Percentiles rank a stretch among this genome's conserved stretches.
phyloP scores from a whole-genome alignment of 768 basidiomycete genomes.

The Mycena latifolia region DNA sequence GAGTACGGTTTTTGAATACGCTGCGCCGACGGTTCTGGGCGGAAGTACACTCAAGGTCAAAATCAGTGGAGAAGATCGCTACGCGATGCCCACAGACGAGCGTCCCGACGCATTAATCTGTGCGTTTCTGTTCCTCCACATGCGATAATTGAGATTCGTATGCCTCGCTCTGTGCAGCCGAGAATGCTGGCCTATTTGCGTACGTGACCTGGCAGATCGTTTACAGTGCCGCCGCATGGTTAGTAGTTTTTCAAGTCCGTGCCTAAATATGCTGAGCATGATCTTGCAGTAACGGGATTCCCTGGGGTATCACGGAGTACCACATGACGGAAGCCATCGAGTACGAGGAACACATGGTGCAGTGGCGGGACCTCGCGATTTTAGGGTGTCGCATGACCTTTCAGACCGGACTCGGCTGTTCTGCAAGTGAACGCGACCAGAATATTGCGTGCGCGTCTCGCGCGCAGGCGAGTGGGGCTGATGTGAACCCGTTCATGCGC shows the following conservation, averaged over 20 bases:
- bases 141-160: no score
- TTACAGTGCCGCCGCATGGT: not conserved
- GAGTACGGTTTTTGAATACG: conserved; percentile 3
- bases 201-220: conserved; percentile 18
- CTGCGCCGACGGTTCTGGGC: conserved; percentile 2
- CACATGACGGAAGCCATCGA: not conserved
- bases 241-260: not conserved
- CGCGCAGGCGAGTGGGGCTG: not conserved
- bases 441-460: not conserved
- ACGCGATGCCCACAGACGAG: not conserved
- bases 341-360: conserved; percentile 23
- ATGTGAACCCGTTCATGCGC: conserved; percentile 12
- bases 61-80: not conserved
- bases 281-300: not conserved
- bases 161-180: no score
- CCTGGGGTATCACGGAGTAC: conserved; percentile 19
- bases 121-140: not conserved
- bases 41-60: conserved; percentile 9
- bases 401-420: not conserved
- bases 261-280: not conserved
- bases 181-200: conserved; percentile 15
- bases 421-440: not conserved
- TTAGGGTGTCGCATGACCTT: not conserved
- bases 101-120: conserved; percentile 14
- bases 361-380: conserved; percentile 20